Evolutionary conservation across 2,329 filamentous ascomycete species (phyloP).

Genomic region (Trichoderma oligosporum): DNA sequence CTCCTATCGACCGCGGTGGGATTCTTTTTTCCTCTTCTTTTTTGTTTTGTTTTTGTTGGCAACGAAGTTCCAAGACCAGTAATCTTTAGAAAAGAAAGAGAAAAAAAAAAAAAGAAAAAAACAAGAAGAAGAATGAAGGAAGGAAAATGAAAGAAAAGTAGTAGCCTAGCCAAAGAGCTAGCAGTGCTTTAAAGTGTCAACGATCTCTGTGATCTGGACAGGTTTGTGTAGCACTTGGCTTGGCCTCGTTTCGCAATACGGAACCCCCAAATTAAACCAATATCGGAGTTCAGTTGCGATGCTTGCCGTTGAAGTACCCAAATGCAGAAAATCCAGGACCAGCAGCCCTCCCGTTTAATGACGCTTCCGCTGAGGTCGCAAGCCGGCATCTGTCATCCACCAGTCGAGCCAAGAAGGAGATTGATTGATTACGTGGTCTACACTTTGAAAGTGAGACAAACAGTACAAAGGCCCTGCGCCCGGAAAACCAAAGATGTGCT

Average conservation of each 20-base stretch:
- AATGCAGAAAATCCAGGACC: constrained; percentile 21
- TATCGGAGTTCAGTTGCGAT: constrained; percentile 24
- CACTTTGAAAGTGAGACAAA: constrained; percentile 7
- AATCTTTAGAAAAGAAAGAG: neutral
- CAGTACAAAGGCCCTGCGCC: neutral
- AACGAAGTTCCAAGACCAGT: too few species aligned
- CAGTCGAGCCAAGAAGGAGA: constrained; percentile 1
- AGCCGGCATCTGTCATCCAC: constrained; percentile 14
- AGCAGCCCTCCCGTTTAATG: constrained; percentile 21
- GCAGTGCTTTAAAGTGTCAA: neutral
- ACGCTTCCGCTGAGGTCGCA: constrained; percentile 17
- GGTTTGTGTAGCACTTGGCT: constrained; percentile 24
- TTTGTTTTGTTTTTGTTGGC: too few species aligned
- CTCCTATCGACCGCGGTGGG: neutral
- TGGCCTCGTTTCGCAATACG: constrained; percentile 23
- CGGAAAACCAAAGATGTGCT: neutral
- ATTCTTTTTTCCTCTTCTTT: neutral
- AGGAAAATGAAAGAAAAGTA: neutral
- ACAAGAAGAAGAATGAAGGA: neutral
- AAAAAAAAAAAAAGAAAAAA: neutral
- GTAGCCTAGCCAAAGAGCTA: constrained; percentile 1
- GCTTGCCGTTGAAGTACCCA: constrained; percentile 20
- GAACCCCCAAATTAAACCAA: constrained; percentile 23
- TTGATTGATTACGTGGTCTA: constrained; percentile 9
- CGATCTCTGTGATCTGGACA: neutral